Base-by-base conservation (phyloP, 2,329 filamentous ascomycete species). In the Hypocrella siamensis region DNA sequence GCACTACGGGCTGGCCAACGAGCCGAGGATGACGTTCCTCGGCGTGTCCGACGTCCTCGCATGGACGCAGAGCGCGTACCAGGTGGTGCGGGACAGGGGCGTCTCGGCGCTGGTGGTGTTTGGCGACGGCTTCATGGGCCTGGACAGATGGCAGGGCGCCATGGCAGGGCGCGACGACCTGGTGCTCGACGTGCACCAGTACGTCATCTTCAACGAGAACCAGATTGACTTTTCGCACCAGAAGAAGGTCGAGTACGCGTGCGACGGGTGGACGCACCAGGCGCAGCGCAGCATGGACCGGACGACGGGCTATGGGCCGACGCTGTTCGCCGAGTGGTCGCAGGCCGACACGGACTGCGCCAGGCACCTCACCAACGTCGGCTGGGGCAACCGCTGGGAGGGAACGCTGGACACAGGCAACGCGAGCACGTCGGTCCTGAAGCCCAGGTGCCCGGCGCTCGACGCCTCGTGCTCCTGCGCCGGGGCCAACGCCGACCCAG, bases 261-360 rank as follows among this genome's bases (percentile, higher is more conserved):
- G 90, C 59, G 61, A 68, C 14, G 84, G 75, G 33, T 98, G 90
- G 90, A 79, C 81, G 4, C 52, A 76, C 44, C 85, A 96, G 63
- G 71, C 84, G 11, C 50, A 70, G 38, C 59, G 72, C 37, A 82
- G 76, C 50, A 78, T 83, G 61, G 66, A 84, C 54, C 78, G 67
- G 4, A 55, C 62, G 4, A 82, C 75, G 0, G 88, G 88, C 8
- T 98, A 88, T 59, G 90, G 90, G 0, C 86, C 88, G 1, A 96
- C 85, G 14, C 73, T 96, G 42, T 86, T 92, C 53, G 90, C 88
- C 42, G 90, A 98, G 63, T 98, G 86, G 85, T 88, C 80, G 0
- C 88, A 96, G 60, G 88, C 90, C 25, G 90, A 98, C 56, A 94
- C 90, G 2, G 90, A 98, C 60, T 98, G 90, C 59, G 77, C 85